Evolutionary conservation across 495 filamentous ascomycete genomes (phyloP), one percentile per base, ranked within the genome.

Genomic region (Aspergillus bridgeri): DNA sequence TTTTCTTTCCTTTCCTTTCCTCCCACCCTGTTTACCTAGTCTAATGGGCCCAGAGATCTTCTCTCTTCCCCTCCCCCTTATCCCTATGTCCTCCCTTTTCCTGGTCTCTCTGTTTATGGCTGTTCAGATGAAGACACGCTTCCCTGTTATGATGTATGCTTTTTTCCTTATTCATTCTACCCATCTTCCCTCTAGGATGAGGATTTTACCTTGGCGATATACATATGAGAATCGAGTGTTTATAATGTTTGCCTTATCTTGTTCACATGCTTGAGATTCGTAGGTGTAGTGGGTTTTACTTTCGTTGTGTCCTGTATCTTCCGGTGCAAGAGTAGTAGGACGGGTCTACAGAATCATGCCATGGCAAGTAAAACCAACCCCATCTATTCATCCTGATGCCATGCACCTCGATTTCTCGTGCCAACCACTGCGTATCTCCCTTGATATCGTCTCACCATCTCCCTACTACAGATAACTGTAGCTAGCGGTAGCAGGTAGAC

Each of bases 71-170:
- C 27, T 51, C n/a, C 43, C 50, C 20, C 6, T 42, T 21, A 43
- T 42, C 25, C 29, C 20, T 18, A 42, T 29, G 7, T 57, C 3
- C 4, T 42, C 45, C 20, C n/a, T 20, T 52, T 19, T 56, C 19
- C 17, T n/a, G n/a, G n/a, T n/a, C n/a, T n/a, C n/a, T n/a, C n/a
- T 54, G 33, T 49, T 6, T 45, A 3, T 42, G 27, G 11, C 11
- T 48, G 43, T 42, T 25, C 46, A 54, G 64, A 61, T 50, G 64
- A 61, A 59, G 60, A 60, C 57, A 63, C 59, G 57, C 55, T 60
- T 54, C 25, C 43, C 54, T 53, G 24, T 65, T 53, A 65, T 51
- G 63, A 65, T 58, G 52, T 60, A 65, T 62, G 63, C 18, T 60
- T 46, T 53, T 53, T 56, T n/a, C n/a, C 29, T 59, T 54, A 6